Base-by-base conservation (phyloP, 176 grass and related monocot genomes). In the Pontederia paniculata region DNA sequence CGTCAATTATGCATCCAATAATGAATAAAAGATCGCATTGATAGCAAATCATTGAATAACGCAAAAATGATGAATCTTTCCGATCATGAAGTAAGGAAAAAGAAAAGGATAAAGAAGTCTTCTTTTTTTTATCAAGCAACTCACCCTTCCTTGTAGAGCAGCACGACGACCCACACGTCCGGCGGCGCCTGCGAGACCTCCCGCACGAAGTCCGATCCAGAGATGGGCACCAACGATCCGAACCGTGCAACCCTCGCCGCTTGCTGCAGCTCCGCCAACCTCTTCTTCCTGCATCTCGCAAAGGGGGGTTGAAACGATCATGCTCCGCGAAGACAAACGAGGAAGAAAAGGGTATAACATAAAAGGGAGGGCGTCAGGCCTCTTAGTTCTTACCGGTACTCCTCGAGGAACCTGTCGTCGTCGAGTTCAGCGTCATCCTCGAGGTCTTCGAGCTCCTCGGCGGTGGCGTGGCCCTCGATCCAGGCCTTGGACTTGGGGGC, bases 111-210 rank as follows among this genome's bases (percentile, higher is more conserved):
- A 44, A 14, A 63, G 25, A 62, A 17, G 48, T 19, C 7, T 4
- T 0, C 12, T 10, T 42, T 12, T 42, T 65, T 66, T 19, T 14
- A 66, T 42, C 48, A 9, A 67, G 2, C 12, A 12, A 12, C 23
- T 64, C 84, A 93, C 94, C 83, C 83, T 8, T 98, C 94, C 61
- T 98, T 98, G 72, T 77, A 98, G 77, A 98, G 94, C 49, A 98
- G 82, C 62, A 98, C 94, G 19, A 88, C 80, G 58, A 98, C 86
- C 94, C 94, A 98, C 45, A 91, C 75, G 77, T 98, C 86, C 4
- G 78, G 68, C 50, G 78, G 77, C 20, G 83, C 80, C 65, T 98
- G 94, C 4, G 94, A 98, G 15, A 98, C 94, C 77, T 98, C 94
- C 5, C 75, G 87, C 17, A 98, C 87, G 22, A 98, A 98, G 43